Base-by-base conservation (phyloP, 768 basidiomycete species). In the Lactarius evosmus region DNA sequence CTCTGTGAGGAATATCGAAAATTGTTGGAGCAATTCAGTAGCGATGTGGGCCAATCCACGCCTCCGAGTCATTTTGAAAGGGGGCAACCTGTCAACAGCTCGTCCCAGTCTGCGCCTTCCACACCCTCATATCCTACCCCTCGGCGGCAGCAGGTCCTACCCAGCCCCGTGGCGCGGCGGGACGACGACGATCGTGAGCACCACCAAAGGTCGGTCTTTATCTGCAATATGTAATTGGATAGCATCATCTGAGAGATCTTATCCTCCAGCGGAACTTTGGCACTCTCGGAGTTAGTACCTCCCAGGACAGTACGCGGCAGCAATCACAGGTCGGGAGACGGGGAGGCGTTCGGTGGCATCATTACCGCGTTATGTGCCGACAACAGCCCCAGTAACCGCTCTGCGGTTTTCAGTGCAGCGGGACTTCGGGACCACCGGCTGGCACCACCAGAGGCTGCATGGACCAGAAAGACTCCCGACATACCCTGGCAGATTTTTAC, bases 1-100 rank as follows among this genome's bases (percentile, higher is more conserved):
- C 36, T 4, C 19, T 27, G 40, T 52, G 40, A 53, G 40, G 40
- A 53, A 34, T 61, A 33, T 19, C 38, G 51, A 30, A 61, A n/a
- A 34, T 16, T 61, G n/a, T 1, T 54, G 5, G 14, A 49, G 17
- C 57, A 34, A 33, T 16, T 41, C 27, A 7, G 38, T 6, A 3
- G 27, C 7, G 19, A 5, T 27, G 27, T 29, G 14, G 1, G 30
- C 16, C 4, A 16, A 29, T 17, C 56, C 4, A 5, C 38, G 6
- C 8, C 55, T 17, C n/a, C n/a, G n/a, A n/a, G n/a, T n/a, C 38
- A 38, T 17, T 16, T 16, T 38, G 16, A 17, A 38, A 14, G 6
- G 6, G 38, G 16, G 2, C 16, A 16, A 38, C 38, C 14, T 16
- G 16, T 7, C 16, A 17, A 6, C 38, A 7, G 16, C 38, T 17